Evolutionary conservation across 208 protist species (phyloP), one percentile per base, ranked within the genome.

Genomic region (Trypanosoma boissoni): DNA sequence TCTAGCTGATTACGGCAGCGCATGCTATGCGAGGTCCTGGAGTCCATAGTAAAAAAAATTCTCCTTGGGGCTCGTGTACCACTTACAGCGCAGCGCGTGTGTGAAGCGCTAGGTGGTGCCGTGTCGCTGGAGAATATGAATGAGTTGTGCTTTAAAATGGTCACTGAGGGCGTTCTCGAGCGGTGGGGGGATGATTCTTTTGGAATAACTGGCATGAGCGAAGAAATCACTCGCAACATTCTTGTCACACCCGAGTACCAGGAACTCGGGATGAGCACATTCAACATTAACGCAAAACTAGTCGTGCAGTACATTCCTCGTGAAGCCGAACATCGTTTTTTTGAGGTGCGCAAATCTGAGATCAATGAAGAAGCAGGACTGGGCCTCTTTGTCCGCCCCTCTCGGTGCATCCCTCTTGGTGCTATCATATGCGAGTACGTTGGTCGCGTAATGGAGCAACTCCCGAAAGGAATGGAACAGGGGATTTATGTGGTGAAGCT

Each of bases 371-470:
- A 72, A 3, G 83, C 83, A 2, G 88, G 88, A 31, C 58, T 89
- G 0, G 88, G 88, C 1, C 67, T 95, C 9, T 95, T 92, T 58
- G 57, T 95, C n/a, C 82, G 86, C 4, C n/a, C 64, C 3, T 68
- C 54, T 23, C 74, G 88, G 6, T 52, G 67, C 23, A 60, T 95
- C 3, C 85, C 79, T 31, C 76, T 88, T 55, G 88, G 88, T 23
- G 82, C 80, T 50, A 68, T 92, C 16, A 18, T 92, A 20, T 92
- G 85, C 58, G 85, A 95, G 69, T 95, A 95, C 50, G 66, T 72
- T 18, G 88, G 88, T 10, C 70, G 83, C 18, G 23, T 57, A 0
- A 46, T 92, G 12, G 32, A 23, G 18, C 45, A 52, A 20, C 65
- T 68, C 16, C 70, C 78, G 12, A 53, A 55, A 37, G 54, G 48